Base-by-base conservation (phyloP, 1,139 yeast species). In the Saccharomycopsis crataegensis region DNA sequence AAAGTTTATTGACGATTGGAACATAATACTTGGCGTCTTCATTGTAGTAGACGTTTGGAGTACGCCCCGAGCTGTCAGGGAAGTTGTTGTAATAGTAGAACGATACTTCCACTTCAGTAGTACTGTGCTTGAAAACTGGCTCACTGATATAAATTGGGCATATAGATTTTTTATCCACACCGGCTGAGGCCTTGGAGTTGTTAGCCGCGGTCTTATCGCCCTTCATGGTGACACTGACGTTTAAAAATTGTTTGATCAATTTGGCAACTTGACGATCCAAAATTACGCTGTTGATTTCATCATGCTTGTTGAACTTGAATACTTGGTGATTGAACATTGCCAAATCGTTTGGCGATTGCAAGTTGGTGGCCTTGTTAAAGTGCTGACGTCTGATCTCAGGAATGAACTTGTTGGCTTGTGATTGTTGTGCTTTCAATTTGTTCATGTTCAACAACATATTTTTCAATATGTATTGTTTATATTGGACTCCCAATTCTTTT, bases 311-410 rank as follows among this genome's bases (percentile, higher is more conserved):
- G 50, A 51, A 54, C 32, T 54, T 51, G 32, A 40, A 54, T 40
- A 54, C 48, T 37, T 54, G 57, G 38, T 54, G 57, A n/a, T 48
- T 49, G 43, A 44, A 51, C 48, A 48, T 48, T 5, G 33, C 40
- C 32, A 54, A 42, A 43, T 54, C 57, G 37, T 54, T 52, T 14
- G 36, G 50, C 12, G 51, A 48, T 31, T 54, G 57, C 43, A 54
- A 51, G 22, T 48, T 49, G 38, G 45, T 54, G 37, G 53, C 57
- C 38, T 48, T 54, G 43, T 54, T 54, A 42, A 38, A 43, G 37
- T 46, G 38, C 32, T 51, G 51, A 5, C 49, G 28, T 22, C 43
- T 44, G 11, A 50, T 40, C 38, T 54, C 52, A 22, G 47, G 11
- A 17, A 41, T 33, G 34, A 50, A 43, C 11, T 16, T 33, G 8